Conservation (phyloP, 441 rosid species). For the Gossypium davidsonii region DNA sequence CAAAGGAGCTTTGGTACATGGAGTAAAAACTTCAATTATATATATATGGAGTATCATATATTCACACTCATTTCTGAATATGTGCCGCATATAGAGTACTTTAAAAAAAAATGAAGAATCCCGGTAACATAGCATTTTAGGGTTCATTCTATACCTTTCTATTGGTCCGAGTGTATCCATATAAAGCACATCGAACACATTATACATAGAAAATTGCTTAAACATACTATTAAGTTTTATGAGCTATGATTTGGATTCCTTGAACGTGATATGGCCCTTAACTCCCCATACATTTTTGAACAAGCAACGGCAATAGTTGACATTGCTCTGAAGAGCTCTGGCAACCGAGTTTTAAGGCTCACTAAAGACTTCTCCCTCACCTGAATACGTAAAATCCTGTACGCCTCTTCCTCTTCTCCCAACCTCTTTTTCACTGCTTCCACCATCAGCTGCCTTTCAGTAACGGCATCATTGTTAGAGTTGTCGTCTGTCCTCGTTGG, state of each 20-base stretch:
- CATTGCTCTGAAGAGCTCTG: conserved; percentile 63
- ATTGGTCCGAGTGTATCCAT: background rate
- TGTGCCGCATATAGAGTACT: too few relatives aligned
- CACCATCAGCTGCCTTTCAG: conserved; percentile 42
- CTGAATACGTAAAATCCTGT: conserved; percentile 44
- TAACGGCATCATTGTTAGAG: conserved; percentile 34
- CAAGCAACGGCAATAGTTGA: conserved; percentile 38
- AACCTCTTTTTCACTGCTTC: conserved; percentile 41
- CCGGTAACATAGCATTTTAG: background rate
- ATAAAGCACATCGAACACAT: background rate
- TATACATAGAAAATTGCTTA: conserved; percentile 10
- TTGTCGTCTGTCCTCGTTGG: conserved; percentile 34
- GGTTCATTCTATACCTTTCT: background rate
- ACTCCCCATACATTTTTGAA: conserved; percentile 44
- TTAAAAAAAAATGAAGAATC: background rate
- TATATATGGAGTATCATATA: too few relatives aligned
- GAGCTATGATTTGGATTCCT: conserved; percentile 23
- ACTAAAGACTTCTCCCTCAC: conserved; percentile 70
- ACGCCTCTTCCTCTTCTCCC: conserved; percentile 60
- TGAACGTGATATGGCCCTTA: conserved; percentile 30
- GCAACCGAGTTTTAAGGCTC: conserved; percentile 59
- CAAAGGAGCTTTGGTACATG: too few relatives aligned
- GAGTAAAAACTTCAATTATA: too few relatives aligned
- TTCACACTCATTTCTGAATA: background rate
- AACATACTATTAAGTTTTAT: background rate